These are phyloP conservation scores for Camillea tinctor DNA, from an alignment of 2,329 filamentous ascomycete species.

Conservation along the genomic window DNA sequence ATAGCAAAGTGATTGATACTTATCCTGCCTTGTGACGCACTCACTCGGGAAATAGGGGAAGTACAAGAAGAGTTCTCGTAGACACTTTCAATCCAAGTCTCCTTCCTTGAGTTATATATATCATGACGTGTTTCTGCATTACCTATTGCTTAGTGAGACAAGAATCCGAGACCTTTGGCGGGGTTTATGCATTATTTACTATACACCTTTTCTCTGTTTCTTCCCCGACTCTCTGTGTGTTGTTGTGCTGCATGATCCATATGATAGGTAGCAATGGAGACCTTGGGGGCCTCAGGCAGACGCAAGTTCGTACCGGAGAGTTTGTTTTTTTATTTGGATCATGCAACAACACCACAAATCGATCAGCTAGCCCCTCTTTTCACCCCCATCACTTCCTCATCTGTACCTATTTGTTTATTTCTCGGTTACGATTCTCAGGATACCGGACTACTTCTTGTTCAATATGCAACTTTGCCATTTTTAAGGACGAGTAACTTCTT, in stretches of 20 bases:
- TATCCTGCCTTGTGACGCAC: too few species aligned
- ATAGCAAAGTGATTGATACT: too few species aligned
- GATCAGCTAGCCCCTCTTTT: background rate
- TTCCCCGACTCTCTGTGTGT: too few species aligned
- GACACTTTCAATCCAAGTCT: too few species aligned
- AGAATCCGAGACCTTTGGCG: background rate
- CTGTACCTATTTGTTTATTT: background rate
- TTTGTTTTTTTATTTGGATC: background rate
- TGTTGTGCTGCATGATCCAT: background rate
- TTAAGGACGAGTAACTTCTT: background rate
- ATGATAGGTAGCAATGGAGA: background rate
- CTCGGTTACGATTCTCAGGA: background rate
- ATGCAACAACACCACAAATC: background rate
- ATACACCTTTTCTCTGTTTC: too few species aligned
- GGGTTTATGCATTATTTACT: background rate
- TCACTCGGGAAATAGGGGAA: too few species aligned
- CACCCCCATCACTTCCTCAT: background rate
- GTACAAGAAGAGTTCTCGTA: too few species aligned
- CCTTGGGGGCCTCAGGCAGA: background rate
- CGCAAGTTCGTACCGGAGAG: background rate
- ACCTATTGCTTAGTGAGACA: background rate
- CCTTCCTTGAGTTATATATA: too few species aligned
- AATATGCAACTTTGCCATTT: background rate
- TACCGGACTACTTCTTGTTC: background rate
- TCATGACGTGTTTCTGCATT: too few species aligned